phyloP scores from a whole-genome alignment of 441 rosid genomes.

The Populus hybrid region DNA sequence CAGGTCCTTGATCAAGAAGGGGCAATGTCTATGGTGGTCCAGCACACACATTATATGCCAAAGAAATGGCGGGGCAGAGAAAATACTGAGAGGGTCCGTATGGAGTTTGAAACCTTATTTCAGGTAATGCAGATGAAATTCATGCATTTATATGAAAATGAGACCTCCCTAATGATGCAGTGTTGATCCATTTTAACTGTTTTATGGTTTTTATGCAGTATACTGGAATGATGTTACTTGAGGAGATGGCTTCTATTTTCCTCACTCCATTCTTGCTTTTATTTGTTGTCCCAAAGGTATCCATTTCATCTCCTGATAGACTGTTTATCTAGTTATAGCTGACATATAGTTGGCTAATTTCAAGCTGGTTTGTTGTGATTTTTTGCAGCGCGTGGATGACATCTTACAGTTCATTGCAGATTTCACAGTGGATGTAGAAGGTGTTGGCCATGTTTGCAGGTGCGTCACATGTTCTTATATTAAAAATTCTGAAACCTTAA shows the following conservation, averaged over 20 bases:
- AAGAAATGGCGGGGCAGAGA: conserved; percentile 96
- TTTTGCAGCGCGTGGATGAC: conserved; percentile 88
- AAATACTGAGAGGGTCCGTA: conserved; percentile 67
- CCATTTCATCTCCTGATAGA: conserved; percentile 9
- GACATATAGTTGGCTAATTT: conserved; percentile 8
- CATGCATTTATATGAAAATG: background rate
- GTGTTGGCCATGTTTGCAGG: conserved; percentile 99
- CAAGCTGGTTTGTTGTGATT: conserved; percentile 17
- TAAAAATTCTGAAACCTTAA: background rate
- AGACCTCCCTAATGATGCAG: background rate
- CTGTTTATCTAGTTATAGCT: conserved; percentile 8
- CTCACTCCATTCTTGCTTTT: conserved; percentile 89
- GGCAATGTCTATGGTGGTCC: conserved; percentile 83
- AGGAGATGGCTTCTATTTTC: conserved; percentile 97
- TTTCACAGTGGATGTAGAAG: conserved; percentile 82
- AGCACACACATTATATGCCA: conserved; percentile 95
- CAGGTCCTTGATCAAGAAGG: conserved; percentile 90
- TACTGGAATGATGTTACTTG: conserved; percentile 94
- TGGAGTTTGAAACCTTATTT: conserved; percentile 88
- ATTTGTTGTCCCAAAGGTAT: conserved; percentile 87
- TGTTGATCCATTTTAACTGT: conserved; percentile 1
- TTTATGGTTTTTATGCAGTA: conserved; percentile 50
- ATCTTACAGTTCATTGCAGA: conserved; percentile 83
- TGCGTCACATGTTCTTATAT: conserved; percentile 20
- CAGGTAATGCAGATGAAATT: conserved; percentile 51